Conservation (phyloP, 345 rosid genomes). For the Hibiscus tridactylites region DNA sequence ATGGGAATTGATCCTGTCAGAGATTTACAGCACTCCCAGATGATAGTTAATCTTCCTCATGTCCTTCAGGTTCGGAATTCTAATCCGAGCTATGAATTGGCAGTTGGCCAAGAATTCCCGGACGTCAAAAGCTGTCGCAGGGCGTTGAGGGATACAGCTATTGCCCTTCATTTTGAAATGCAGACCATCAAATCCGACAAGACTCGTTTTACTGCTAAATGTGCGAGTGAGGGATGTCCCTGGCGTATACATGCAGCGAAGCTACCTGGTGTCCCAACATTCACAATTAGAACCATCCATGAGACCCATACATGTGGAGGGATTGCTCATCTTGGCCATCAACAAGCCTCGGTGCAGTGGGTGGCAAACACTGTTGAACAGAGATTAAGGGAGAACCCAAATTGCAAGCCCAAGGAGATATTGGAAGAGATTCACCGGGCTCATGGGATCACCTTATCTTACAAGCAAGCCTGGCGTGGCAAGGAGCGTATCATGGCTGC, state of each 20-base stretch:
- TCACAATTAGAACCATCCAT: slow-evolving; percentile 87
- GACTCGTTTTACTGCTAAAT: slow-evolving; percentile 94
- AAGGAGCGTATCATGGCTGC: slow-evolving; percentile 96
- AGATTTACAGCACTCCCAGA: slow-evolving; percentile 37
- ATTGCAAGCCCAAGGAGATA: slow-evolving; percentile 93
- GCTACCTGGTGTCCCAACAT: slow-evolving; percentile 96
- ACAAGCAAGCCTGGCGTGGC: slow-evolving; percentile 99
- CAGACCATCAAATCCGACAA: slow-evolving; percentile 98
- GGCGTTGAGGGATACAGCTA: slow-evolving; percentile 91
- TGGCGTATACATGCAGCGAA: slow-evolving; percentile 99
- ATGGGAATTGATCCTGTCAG: slow-evolving; percentile 40
- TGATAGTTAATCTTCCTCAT: slow-evolving; percentile 29
- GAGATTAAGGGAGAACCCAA: slow-evolving; percentile 84
- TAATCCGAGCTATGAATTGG: slow-evolving; percentile 45
- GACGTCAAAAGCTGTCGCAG: slow-evolving; percentile 96
- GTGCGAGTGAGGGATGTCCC: slow-evolving; percentile 95
- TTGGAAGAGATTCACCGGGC: slow-evolving; percentile 92
- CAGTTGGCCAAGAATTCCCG: slow-evolving; percentile 95
- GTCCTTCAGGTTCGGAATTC: slow-evolving; percentile 69
- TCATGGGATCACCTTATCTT: slow-evolving; percentile 89
- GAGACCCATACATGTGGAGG: slow-evolving; percentile 90
- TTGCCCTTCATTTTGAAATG: slow-evolving; percentile 95
- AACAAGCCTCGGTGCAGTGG: slow-evolving; percentile 99
- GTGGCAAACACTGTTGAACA: slow-evolving; percentile 94
- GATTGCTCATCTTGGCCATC: slow-evolving; percentile 90